Evolutionary conservation across 169 alveolate genomes (phyloP), one percentile per base, ranked within the genome.

Genomic region (Cryptosporidium canis): DNA sequence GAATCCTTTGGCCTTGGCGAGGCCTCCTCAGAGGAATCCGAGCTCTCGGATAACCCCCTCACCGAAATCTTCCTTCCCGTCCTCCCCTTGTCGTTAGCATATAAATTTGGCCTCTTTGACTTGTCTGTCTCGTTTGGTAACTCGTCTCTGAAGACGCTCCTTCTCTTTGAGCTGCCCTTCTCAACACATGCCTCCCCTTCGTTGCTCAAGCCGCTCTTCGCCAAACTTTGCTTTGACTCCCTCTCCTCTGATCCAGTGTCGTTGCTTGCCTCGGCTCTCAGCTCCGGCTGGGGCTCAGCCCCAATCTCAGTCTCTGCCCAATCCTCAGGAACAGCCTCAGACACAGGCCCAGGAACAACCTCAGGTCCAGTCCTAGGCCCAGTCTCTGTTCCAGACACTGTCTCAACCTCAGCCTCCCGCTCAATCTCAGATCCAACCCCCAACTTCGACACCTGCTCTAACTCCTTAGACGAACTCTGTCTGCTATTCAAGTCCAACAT

Each of bases 31-130:
- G 48, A 43, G 9, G 47, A 67, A 3, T 47, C 83, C 12, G 83
- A 67, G 63, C 83, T 67, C 14, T 67, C 83, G 11, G 83, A 67
- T 12, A 67, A 44, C 9, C 83, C 83, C 11, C 63, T 67, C 12
- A 67, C 31, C 0, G 83, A 67, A 43, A 67, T 51, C 3, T 67
- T 67, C 21, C 83, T 43, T 14, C 66, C 56, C 8, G 61, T n/a
- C 61, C 33, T 67, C 3, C 83, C 83, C 44, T 67, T 51, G 27
- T 67, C 43, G 9, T 37, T 4, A 18, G 66, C 41, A 44, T 41
- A 39, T n/a, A 44, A 27, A 18, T 66, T 21, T 16, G 27, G 4
- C 33, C 63, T 16, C 9, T 18, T 43, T 33, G 43, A 24, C 18
- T 31, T 61, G 14, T 29, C 48, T 21, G 63, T 21, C 63, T 51